Base-by-base conservation (phyloP, 2,329 filamentous ascomycete genomes). In the Trichoderma gracile region DNA sequence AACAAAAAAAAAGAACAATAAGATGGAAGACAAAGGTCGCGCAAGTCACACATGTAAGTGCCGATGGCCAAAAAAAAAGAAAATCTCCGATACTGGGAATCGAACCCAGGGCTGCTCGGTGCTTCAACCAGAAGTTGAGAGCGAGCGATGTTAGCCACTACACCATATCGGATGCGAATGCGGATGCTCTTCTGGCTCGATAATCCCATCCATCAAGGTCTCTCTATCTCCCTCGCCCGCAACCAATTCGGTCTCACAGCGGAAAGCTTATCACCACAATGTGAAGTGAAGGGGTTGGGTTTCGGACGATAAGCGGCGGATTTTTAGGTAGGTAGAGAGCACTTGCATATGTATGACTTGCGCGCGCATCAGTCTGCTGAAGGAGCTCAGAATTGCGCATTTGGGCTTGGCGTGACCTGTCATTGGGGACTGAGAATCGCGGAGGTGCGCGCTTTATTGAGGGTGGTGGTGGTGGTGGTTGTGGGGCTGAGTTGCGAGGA, bases 121-220 rank as follows among this genome's bases (percentile, higher is more conserved):
- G 25, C 61, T 60, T 50, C 61, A 59, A 66, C 60, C 33, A 17
- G 15, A 52, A 46, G 54, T 56, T 74, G 72, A 74, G 73, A 74
- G 72, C 72, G 73, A 74, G 71, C 72, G 73, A 74, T 74, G 73
- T 74, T 74, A 74, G 72, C 73, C 73, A 73, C 72, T 74, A 74
- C 72, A 74, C 73, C 73, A 74, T 74, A 73, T 70, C 72, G 73
- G 73, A 74, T 33, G 5, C 49, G 47, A 6, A 30, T 72, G 43
- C 6, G 9, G 38, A 27, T 56, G 45, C 57, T 17, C 14, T 14
- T 14, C 9, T 23, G 12, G 17, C 23, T 12, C 9, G 38, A 60
- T n/a, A 60, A 52, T 43, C 33, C 6, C 23, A 52, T 33, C 38
- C 57, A 52, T 60, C n/a, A 60, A 43, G 42, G 23, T 15, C 23